Evolutionary conservation across 495 filamentous ascomycete species (phyloP), one percentile per base, ranked within the genome.

Genomic region (Lophiostoma macrostomum): DNA sequence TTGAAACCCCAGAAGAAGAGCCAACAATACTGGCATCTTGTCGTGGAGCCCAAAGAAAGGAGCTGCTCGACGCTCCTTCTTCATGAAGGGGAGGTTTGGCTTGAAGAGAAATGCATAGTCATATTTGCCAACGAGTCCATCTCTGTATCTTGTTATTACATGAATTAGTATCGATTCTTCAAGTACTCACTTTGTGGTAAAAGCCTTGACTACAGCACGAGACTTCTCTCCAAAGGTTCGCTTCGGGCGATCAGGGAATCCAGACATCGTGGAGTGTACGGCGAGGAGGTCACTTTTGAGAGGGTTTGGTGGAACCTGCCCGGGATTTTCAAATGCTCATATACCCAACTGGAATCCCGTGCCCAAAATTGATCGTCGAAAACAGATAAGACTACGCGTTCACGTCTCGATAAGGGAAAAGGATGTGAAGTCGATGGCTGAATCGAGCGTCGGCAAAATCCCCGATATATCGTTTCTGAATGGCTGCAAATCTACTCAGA

Each of bases 11-110:
- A 88, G 70, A 8, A 89, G 68, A 2, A 93, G 68, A 8, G 85
- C 88, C 27, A 96, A 70, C 1, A 94, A 56, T 11, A 95, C 76
- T 2, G 91, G 90, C 74, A 95, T 86, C 18, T 73, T 74, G 66
- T 94, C 88, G 54, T 95, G 77, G 14, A 95, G 80, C 19, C 88
- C 91, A 67, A 95, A 95, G 71, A 95, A 95, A 19, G 90, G 90
- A 5, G 86, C 80, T 1, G 78, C 73, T 55, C 75, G 71, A 30
- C 74, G 74, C 0, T 75, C 61, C 65, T 81, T 84, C 56, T 78
- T 81, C 74, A 91, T 82, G 71, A 94, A 95, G 2, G 90, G 91
- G 11, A 95, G 65, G 49, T 88, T 87, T 4, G 91, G 91, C 35
- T 74, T 80, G 69, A 90, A 90, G 14, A 86, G 73, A 66, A 80